phyloP scores from a whole-genome alignment of 1,284 basidiomycete species.

The Peniophora sp. region DNA sequence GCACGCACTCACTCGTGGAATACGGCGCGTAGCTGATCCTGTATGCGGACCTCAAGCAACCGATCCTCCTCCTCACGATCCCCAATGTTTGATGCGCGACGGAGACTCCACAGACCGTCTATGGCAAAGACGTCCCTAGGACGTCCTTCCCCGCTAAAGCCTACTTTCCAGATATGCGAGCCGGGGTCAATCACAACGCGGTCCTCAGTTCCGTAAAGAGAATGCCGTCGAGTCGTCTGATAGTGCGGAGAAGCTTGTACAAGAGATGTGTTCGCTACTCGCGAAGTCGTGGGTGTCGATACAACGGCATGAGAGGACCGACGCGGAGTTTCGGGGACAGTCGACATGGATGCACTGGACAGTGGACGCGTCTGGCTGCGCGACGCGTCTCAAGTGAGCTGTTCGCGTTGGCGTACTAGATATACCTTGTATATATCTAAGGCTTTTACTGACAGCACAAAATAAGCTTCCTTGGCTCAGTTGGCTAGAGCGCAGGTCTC shows the following conservation, averaged over 20 bases:
- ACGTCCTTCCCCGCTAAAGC: conserved; percentile 83
- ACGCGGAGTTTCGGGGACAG: conserved; percentile 38
- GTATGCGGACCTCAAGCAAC: conserved; percentile 61
- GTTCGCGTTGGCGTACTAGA: too few relatives aligned
- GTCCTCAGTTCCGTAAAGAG: conserved; percentile 82
- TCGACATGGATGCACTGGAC: conserved; percentile 23
- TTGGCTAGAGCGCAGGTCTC: conserved; percentile 3
- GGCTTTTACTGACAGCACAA: not conserved
- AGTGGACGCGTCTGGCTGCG: not conserved
- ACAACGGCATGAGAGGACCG: conserved; percentile 15
- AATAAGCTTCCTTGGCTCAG: conserved; percentile 1
- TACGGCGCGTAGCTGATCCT: conserved; percentile 63
- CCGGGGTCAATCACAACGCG: conserved; percentile 81
- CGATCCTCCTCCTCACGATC: conserved; percentile 66
- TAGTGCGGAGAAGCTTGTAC: conserved; percentile 72
- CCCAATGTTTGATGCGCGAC: conserved; percentile 41
- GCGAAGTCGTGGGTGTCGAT: conserved; percentile 39
- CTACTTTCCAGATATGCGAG: conserved; percentile 80
- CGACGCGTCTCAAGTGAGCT: not conserved
- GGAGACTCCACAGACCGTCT: conserved; percentile 53
- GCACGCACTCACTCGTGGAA: conserved; percentile 71
- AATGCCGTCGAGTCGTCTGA: conserved; percentile 66
- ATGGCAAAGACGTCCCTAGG: conserved; percentile 71
- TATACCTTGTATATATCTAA: too few relatives aligned
- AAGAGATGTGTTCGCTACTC: conserved; percentile 36